phyloP scores from a whole-genome alignment of 345 rosid species.

The Linum trigynum region DNA sequence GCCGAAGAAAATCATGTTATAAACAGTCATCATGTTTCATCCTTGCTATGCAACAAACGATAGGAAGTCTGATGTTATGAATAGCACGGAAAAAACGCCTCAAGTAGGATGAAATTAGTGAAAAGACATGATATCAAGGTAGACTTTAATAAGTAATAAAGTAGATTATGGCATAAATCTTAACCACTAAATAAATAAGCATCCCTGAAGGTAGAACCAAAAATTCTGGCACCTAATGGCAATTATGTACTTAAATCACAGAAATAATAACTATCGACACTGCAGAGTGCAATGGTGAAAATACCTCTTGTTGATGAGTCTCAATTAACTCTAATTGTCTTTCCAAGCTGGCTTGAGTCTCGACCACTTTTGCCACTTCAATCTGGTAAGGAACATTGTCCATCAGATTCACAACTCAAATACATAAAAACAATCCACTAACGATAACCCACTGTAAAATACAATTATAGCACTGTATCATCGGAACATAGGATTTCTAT shows the following conservation, averaged over 20 bases:
- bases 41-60: too few relatives aligned
- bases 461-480: background rate
- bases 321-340: slow-evolving; percentile 85
- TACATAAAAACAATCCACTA: background rate
- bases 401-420: slow-evolving; percentile 3
- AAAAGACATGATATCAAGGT: too few relatives aligned
- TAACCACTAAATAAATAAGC: background rate
- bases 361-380: slow-evolving; percentile 98
- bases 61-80: too few relatives aligned
- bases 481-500: slow-evolving; percentile 1
- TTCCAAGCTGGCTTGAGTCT: slow-evolving; percentile 75
- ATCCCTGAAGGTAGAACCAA: background rate
- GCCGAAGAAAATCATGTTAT: too few relatives aligned
- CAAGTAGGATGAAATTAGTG: too few relatives aligned
- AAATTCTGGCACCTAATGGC: background rate
- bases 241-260: background rate
- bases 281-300: background rate
- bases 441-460: background rate
- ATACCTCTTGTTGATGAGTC: slow-evolving; percentile 96
- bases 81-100: too few relatives aligned
- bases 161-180: background rate
- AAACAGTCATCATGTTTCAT: too few relatives aligned
- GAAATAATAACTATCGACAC: background rate
- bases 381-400: slow-evolving; percentile 36
- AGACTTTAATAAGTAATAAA: too few relatives aligned